Percentiles rank a stretch among this genome's conserved stretches.
phyloP scores from a whole-genome alignment of 2,329 filamentous ascomycete genomes.

The Fusarium beomiforme region DNA sequence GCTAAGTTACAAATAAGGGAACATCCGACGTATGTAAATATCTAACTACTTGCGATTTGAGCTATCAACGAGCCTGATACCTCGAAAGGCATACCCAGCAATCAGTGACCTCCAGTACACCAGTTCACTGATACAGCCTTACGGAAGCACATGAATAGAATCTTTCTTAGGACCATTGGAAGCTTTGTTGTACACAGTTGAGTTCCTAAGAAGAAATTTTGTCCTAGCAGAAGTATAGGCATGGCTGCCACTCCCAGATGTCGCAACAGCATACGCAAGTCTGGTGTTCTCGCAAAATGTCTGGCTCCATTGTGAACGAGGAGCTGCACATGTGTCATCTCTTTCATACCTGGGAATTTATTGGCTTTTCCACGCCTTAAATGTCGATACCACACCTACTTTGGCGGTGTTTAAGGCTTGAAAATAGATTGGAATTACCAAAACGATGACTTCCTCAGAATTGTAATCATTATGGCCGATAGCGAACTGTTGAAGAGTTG shows the following conservation, averaged over 20 bases:
- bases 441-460: no score
- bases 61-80: neutral
- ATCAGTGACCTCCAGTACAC: neutral
- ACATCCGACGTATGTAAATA: no score
- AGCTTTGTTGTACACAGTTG: conserved; percentile 71
- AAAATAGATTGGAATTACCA: no score
- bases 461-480: no score
- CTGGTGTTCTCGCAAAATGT: conserved; percentile 73
- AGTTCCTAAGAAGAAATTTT: conserved; percentile 72
- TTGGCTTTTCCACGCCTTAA: conserved; percentile 71
- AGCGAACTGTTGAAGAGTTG: no score
- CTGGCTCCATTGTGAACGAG: conserved; percentile 73
- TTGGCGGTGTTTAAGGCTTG: no score
- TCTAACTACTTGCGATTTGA: neutral
- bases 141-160: conserved; percentile 78
- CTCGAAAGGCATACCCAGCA: neutral
- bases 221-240: conserved; percentile 71
- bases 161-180: conserved; percentile 73
- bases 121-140: neutral
- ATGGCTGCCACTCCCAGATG: conserved; percentile 70
- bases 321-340: conserved; percentile 73
- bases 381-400: no score
- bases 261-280: conserved; percentile 56
- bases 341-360: conserved; percentile 66
- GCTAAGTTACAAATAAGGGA: no score